Evolutionary conservation across 495 filamentous ascomycete species (phyloP), one percentile per base, ranked within the genome.

Genomic region (Staphylotrichum longicolle): DNA sequence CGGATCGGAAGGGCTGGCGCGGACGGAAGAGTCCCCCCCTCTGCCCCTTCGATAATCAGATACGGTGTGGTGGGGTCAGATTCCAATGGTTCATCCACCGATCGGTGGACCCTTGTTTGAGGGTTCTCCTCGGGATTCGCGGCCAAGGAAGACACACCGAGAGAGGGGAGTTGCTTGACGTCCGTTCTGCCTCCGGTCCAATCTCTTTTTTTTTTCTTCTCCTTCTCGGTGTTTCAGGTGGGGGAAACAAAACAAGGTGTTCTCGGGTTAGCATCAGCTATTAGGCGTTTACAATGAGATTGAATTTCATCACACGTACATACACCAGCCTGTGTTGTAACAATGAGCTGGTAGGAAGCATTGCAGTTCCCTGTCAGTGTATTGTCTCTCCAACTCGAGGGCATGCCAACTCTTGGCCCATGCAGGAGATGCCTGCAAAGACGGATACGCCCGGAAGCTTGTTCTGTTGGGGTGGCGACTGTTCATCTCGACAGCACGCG

Each of bases 401-500:
- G 1, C 20, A 12, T 20, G 45, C 15, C n/a, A 20, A 27, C 7
- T 7, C 11, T 20, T 20, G 14, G 14, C 45, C 45, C 45, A 39
- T 40, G 55, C 55, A 57, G 33, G 9, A 14, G 32, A 57, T 56
- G 42, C 40, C 48, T 60, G 58, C 58, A 44, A 12, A 27, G 40
- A 37, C 58, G 56, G 48, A 45, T 40, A 34, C n/a, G 34, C 14
- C 46, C 49, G 12, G 49, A 48, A 54, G 42, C 40, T 54, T 54
- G 59, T 54, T 61, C 20, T 54, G 30, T 32, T 30, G 20, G 10
- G 44, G 42, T 37, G 45, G 56, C 42, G 46, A 37, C 57, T 9
- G 56, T 51, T 59, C 57, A 47, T 51, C 57, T 47, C 37, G 20
- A 14, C 37, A 30, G 4, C 1, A 14, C 6, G 8, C 7, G 3